phyloP scores from a whole-genome alignment of 2,329 filamentous ascomycete species.

The Penicillium crustosum region DNA sequence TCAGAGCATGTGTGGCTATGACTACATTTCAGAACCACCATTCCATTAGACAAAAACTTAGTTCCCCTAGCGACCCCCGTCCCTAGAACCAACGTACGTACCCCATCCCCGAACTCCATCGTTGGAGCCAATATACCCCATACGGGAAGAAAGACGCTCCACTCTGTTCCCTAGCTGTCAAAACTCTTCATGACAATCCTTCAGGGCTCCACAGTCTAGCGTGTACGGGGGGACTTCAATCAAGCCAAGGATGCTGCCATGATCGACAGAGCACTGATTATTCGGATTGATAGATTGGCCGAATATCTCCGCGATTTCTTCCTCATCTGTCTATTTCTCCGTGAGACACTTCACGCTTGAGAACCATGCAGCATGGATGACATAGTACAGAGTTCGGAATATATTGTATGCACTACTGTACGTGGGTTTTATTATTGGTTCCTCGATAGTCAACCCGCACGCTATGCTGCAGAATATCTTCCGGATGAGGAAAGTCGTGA shows the following conservation, averaged over 20 bases:
- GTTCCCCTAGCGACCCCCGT: background rate
- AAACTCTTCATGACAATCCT: conserved; percentile 1
- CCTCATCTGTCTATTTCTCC: background rate
- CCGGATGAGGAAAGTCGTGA: background rate
- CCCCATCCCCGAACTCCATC: background rate
- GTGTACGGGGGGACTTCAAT: background rate
- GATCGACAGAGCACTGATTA: background rate
- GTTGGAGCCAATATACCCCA: background rate
- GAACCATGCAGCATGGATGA: background rate
- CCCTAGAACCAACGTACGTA: background rate
- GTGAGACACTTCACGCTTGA: background rate
- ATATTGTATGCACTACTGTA: background rate
- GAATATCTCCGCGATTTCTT: background rate
- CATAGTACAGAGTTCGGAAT: background rate
- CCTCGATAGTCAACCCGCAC: background rate
- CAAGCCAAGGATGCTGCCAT: background rate
- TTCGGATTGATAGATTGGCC: background rate
- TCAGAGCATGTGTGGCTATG: background rate
- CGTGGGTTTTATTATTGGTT: background rate
- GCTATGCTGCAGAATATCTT: background rate
- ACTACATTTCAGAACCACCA: background rate
- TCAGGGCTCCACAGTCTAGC: conserved; percentile 3
- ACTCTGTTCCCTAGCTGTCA: conserved; percentile 4
- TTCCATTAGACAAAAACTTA: background rate
- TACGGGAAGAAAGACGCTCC: background rate